Percentiles rank a stretch among this genome's conserved stretches.
These are phyloP conservation scores for Penicillium sp. DNA, from an alignment of 2,329 filamentous ascomycete species.

Conservation along the genomic window DNA sequence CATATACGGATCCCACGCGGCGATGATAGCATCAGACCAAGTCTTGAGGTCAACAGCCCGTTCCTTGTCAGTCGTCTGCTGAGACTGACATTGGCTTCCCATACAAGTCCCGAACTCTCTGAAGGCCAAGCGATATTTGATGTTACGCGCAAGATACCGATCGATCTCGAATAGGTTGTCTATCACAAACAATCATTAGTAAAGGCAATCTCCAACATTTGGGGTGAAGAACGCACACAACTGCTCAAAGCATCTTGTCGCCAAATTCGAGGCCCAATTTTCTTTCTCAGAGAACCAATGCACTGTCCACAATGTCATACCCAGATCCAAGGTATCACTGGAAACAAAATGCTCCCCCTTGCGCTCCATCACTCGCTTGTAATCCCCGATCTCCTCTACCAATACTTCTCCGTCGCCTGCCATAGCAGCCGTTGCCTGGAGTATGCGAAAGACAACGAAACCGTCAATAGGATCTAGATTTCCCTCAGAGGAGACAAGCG, in stretches of 20 bases:
- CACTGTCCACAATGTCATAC: slow-evolving; percentile 60
- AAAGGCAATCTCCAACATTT: too few species aligned
- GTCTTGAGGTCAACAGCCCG: slow-evolving; percentile 28
- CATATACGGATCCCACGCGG: slow-evolving; percentile 41
- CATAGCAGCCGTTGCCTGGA: slow-evolving; percentile 45
- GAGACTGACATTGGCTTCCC: slow-evolving; percentile 46
- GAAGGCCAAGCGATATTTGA: slow-evolving; percentile 49
- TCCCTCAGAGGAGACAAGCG: slow-evolving; percentile 54
- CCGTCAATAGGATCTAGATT: slow-evolving; percentile 59
- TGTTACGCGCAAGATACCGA: slow-evolving; percentile 35
- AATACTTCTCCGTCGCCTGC: slow-evolving; percentile 37
- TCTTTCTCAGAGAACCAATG: slow-evolving; percentile 52
- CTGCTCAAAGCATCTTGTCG: slow-evolving; percentile 36
- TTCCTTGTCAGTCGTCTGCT: slow-evolving; percentile 37
- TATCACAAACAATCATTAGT: slow-evolving; percentile 15
- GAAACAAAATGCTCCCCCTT: slow-evolving; percentile 49
- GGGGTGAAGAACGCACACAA: slow-evolving; percentile 30
- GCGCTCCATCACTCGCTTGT: slow-evolving; percentile 49
- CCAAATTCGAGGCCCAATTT: slow-evolving; percentile 49
- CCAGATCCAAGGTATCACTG: slow-evolving; percentile 56
- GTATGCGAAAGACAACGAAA: slow-evolving; percentile 51
- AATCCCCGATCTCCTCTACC: slow-evolving; percentile 54
- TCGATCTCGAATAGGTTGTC: slow-evolving; percentile 39
- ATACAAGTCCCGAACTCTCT: slow-evolving; percentile 57
- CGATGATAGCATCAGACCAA: slow-evolving; percentile 37